Conservation (phyloP, 1,284 basidiomycete species). For the Apiotrichum brassicae region DNA sequence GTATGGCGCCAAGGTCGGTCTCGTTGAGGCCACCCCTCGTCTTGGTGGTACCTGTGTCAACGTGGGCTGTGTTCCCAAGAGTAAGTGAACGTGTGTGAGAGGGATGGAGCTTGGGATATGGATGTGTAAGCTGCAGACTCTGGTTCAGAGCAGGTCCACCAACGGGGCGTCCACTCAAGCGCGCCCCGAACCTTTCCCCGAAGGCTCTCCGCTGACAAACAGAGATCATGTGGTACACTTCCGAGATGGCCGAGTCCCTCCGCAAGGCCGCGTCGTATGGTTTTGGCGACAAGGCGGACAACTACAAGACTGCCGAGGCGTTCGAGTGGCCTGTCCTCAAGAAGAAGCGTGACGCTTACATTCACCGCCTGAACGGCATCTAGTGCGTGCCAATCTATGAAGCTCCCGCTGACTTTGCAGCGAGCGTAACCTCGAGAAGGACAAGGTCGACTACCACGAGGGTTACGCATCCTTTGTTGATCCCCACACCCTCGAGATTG, state of each 20-base stretch:
- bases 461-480: slow-evolving; percentile 72
- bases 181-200: no score
- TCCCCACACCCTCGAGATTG: slow-evolving; percentile 61
- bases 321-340: slow-evolving; percentile 92
- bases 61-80: slow-evolving; percentile 46
- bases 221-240: slow-evolving; percentile 99
- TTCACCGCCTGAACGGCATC: slow-evolving; percentile 81
- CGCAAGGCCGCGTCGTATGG: slow-evolving; percentile 69
- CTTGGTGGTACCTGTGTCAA: slow-evolving; percentile 96
- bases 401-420: slow-evolving; percentile 20
- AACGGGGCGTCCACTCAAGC: no score
- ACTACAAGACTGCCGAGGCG: slow-evolving; percentile 52
- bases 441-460: slow-evolving; percentile 80
- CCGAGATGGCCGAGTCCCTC: slow-evolving; percentile 81
- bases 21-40: slow-evolving; percentile 70
- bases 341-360: slow-evolving; percentile 91
- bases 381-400: slow-evolving; percentile 52
- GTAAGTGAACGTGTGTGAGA: no score
- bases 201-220: slow-evolving; percentile 45
- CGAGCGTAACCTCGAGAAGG: slow-evolving; percentile 77
- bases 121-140: no score
- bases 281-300: slow-evolving; percentile 53
- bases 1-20: slow-evolving; percentile 91
- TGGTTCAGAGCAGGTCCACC: no score
- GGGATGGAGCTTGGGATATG: no score